Base-by-base conservation (phyloP, 306 rosid species). In the Pyrus bretschneideri region DNA sequence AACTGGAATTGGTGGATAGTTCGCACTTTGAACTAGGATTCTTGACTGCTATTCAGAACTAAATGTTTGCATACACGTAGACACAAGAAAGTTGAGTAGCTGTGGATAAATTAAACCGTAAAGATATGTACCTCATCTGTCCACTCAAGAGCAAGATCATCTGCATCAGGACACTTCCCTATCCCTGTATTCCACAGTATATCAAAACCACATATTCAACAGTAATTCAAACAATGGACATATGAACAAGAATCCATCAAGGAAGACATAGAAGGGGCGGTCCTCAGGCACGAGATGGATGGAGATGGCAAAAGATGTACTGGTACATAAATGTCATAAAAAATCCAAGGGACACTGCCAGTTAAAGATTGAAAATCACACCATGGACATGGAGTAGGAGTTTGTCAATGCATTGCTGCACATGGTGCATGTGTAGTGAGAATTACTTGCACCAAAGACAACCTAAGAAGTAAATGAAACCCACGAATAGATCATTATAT, bases 301-400 rank as follows among this genome's bases (percentile, higher is more conserved):
- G 87, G 93, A 74, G 5, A 14, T 44, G 94, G 93, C 55, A 93
- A n/a, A 63, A 86, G 85, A 76, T 87, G 83, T 57, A 9, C 67
- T 33, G 93, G 97, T 74, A 91, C 63, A 63, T 87, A 87, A 70
- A 93, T 86, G 74, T 93, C 98, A 38, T 91, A 92, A 66, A 93
- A 88, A 91, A 91, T 81, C 90, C 98, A 79, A 93, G 86, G 11
- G 93, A 85, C 71, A 93, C 96, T 93, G 96, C 76, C 84, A 82
- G 77, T 25, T 75, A 77, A 29, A 75, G 42, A 81, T 71, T 55
- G 78, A 83, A 61, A 54, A 71, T 79, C 75, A 87, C 40, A 40
- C 51, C 6, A 76, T 11, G 55, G 64, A 61, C 11, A 25, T 45
- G 23, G 25, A 15, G 60, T 60, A 44, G 45, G 5, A 52, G 31